Evolutionary conservation across 2,329 filamentous ascomycete species (phyloP), one percentile per base, ranked within the genome.

Genomic region (Polytolypa hystricis): DNA sequence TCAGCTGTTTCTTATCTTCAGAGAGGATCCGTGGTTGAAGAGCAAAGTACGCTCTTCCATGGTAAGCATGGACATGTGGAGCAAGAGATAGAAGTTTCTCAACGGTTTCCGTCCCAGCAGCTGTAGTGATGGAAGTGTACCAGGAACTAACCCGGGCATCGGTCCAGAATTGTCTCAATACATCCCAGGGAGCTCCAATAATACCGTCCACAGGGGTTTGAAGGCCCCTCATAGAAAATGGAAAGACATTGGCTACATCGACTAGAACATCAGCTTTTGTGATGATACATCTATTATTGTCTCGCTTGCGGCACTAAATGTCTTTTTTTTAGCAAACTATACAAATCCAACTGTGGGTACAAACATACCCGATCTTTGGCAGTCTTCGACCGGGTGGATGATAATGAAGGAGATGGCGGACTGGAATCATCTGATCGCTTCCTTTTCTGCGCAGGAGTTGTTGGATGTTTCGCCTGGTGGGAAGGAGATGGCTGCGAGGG

Each of bases 201-300:
- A n/a, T n/a, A 12, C 3, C 23, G 12, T 9, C 3, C 10, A 26
- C 4, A 12, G 29, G 29, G 1, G 29, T 30, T 12, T 2, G 29
- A 17, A 30, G 6, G 4, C 5, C 9, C 7, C 15, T 10, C 29
- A 30, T 30, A 3, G 29, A 30, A 30, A 30, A 30, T 17, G 29
- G 29, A 30, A 30, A 30, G 11, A 30, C 15, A 30, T 30, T 10
- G 29, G 29, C 29, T 30, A 30, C 29, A 14, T 30, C 10, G n/a
- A n/a, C n/a, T 7, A 14, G 29, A 12, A 11, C n/a, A 30, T 15
- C 29, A 8, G 29, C 29, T 30, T 30, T 17, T 8, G 29, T 30
- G 29, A 30, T 30, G 29, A 30, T 15, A 14, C 29, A 30, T 10
- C 10, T 30, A 9, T 30, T 15, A 30, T 15, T 9, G 15, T 30